Evolutionary conservation across 768 basidiomycete species (phyloP).

Genomic region (Tylopilus subfusipes): DNA sequence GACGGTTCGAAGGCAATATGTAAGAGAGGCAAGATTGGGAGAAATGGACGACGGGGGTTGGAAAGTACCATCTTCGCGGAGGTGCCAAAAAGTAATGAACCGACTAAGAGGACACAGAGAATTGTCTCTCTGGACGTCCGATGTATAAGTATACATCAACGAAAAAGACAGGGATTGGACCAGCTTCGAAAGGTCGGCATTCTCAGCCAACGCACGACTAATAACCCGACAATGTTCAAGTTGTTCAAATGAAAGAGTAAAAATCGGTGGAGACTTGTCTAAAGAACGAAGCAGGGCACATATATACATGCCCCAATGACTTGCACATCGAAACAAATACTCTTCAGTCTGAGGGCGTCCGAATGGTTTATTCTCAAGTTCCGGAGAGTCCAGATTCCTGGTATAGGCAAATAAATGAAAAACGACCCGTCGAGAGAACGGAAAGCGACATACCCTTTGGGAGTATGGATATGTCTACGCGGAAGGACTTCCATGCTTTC

Average conservation of each 20-base stretch:
- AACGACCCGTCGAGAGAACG: background rate
- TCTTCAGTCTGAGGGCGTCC: background rate
- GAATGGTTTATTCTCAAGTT: background rate
- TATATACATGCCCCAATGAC: background rate
- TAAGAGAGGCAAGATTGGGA: background rate
- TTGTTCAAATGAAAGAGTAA: background rate
- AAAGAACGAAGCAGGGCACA: background rate
- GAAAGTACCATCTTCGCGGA: background rate
- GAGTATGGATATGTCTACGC: background rate
- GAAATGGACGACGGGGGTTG: background rate
- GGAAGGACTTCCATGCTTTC: background rate
- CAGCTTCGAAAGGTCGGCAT: background rate
- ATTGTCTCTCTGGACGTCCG: background rate
- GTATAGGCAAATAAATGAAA: background rate
- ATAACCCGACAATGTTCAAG: background rate
- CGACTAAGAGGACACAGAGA: background rate
- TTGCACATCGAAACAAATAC: background rate
- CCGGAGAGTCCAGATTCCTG: background rate
- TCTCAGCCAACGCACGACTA: background rate
- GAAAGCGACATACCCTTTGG: background rate
- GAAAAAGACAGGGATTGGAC: background rate
- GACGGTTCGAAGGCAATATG: background rate
- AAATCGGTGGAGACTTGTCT: background rate
- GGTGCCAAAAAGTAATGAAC: background rate
- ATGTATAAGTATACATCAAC: background rate